Percentiles rank a stretch among this genome's conserved stretches.
phyloP scores from a whole-genome alignment of 2,329 filamentous ascomycete genomes.

The Tolypocladium tropicale region DNA sequence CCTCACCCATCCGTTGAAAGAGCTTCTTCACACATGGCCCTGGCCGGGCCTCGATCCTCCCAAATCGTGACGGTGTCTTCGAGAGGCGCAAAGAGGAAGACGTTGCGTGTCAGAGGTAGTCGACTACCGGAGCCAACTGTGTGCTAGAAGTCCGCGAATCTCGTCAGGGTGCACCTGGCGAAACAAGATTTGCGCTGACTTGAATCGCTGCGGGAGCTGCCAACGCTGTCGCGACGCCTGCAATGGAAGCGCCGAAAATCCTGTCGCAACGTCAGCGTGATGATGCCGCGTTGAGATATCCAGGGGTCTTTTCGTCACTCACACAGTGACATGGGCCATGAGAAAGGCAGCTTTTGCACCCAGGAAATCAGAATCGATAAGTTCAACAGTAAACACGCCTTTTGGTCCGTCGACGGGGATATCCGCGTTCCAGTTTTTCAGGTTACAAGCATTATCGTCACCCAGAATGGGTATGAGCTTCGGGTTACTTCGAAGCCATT shows the following conservation, averaged over 20 bases:
- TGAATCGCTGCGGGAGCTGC: neutral
- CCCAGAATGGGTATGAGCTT: neutral
- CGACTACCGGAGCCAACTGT: neutral
- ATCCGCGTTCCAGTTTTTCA: neutral
- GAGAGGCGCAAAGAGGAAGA: neutral
- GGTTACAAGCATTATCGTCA: neutral
- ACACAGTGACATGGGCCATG: conserved; percentile 14
- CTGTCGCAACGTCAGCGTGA: conserved; percentile 9
- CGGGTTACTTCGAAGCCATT: neutral
- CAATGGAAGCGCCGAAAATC: conserved; percentile 9
- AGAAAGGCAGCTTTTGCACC: conserved; percentile 2
- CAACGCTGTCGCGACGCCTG: conserved; percentile 8
- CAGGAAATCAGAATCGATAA: neutral
- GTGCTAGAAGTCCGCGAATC: neutral
- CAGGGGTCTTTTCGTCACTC: conserved; percentile 2
- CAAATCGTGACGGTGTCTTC: neutral
- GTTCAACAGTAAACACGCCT: neutral
- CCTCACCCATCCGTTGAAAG: neutral
- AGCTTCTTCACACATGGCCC: neutral
- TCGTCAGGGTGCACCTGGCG: neutral
- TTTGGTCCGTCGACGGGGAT: neutral
- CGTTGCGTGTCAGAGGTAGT: neutral
- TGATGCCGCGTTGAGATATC: neutral
- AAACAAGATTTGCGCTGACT: neutral
- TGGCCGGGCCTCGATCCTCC: neutral